Evolutionary conservation across 2,329 filamentous ascomycete genomes (phyloP).

Genomic region (Tolypocladium tundrense): DNA sequence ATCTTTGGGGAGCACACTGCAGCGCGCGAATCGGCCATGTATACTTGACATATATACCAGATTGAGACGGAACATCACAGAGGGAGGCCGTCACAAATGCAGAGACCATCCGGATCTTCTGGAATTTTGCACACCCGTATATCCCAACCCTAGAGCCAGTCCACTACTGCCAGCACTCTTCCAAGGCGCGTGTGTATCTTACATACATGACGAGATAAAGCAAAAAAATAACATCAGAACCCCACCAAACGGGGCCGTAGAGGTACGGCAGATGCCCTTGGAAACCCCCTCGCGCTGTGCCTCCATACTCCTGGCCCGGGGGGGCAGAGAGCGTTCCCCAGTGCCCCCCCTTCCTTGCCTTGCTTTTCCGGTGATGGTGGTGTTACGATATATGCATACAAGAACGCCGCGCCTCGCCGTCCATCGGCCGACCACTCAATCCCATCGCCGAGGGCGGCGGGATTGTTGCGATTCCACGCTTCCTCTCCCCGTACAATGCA

Average conservation of each 20-base stretch:
- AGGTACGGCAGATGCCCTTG: neutral
- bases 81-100: neutral
- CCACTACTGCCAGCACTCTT: neutral
- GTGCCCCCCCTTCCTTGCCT: neutral
- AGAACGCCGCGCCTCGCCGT: neutral
- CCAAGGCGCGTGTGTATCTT: neutral
- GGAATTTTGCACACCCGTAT: neutral
- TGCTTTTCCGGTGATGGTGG: neutral
- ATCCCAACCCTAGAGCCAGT: neutral
- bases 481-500: neutral
- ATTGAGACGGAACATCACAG: neutral
- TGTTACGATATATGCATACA: neutral
- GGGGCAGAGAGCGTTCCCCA: neutral
- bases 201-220: neutral
- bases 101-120: neutral
- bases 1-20: neutral
- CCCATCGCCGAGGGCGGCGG: neutral
- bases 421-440: neutral
- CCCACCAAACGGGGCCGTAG: neutral
- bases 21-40: neutral
- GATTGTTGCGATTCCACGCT: neutral
- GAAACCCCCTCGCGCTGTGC: neutral
- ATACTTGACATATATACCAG: neutral
- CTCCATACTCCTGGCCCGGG: neutral
- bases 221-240: neutral